Evolutionary conservation across 805 yeast genomes (phyloP).

Genomic region (Metschnikowia vanudenii): DNA sequence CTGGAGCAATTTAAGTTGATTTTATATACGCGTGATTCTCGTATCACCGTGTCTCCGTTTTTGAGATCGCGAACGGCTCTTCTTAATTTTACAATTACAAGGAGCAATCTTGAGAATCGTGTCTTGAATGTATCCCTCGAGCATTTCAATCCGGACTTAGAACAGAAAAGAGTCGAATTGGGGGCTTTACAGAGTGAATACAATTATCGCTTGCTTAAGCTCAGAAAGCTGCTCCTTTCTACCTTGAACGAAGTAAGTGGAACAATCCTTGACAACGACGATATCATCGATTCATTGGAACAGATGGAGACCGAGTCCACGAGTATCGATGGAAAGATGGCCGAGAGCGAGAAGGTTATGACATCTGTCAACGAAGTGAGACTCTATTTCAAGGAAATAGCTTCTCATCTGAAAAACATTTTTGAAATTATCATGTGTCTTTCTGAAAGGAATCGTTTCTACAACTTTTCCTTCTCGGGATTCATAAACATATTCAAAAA

Average conservation of each 20-base stretch:
- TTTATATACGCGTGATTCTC: conserved; percentile 60
- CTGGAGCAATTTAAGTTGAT: conserved; percentile 61
- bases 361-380: conserved; percentile 49
- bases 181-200: conserved; percentile 59
- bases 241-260: conserved; percentile 58
- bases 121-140: conserved; percentile 56
- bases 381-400: conserved; percentile 50
- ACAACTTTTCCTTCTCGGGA: conserved; percentile 53
- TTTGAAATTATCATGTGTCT: conserved; percentile 45
- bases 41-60: conserved; percentile 47
- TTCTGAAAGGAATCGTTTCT: conserved; percentile 46
- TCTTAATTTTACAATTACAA: conserved; percentile 72
- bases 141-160: conserved; percentile 64
- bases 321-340: conserved; percentile 51
- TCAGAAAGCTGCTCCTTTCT: conserved; percentile 60
- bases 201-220: conserved; percentile 46
- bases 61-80: conserved; percentile 61
- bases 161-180: conserved; percentile 52
- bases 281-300: conserved; percentile 59
- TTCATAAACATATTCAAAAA: conserved; percentile 22
- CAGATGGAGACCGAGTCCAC: conserved; percentile 60
- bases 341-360: conserved; percentile 56
- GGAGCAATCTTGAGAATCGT: conserved; percentile 61
- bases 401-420: conserved; percentile 51
- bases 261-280: conserved; percentile 66